These are phyloP conservation scores for Gamarada debralockiae DNA, from an alignment of 495 filamentous ascomycete genomes.

Conservation along the genomic window DNA sequence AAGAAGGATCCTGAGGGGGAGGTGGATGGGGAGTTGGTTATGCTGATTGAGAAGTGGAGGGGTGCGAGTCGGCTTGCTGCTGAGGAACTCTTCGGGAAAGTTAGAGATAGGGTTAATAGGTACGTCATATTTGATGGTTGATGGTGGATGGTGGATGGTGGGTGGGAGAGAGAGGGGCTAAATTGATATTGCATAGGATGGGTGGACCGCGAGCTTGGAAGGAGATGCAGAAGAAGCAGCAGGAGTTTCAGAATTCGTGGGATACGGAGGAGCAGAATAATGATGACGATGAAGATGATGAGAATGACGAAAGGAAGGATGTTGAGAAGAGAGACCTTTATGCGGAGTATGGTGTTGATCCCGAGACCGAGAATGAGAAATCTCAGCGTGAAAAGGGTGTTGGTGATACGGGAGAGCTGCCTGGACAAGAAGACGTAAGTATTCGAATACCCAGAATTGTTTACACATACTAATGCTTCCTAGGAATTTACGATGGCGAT, in stretches of 20 bases:
- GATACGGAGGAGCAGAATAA: slow-evolving; percentile 23
- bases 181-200: slow-evolving; percentile 27
- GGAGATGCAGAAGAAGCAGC: slow-evolving; percentile 38
- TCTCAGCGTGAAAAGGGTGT: slow-evolving; percentile 21
- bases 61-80: slow-evolving; percentile 38
- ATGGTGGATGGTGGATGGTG: neutral
- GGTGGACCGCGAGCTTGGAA: slow-evolving; percentile 46
- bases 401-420: slow-evolving; percentile 22
- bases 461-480: slow-evolving; percentile 17
- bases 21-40: slow-evolving; percentile 21
- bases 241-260: slow-evolving; percentile 29
- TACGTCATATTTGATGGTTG: slow-evolving; percentile 4
- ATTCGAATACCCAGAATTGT: neutral
- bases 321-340: slow-evolving; percentile 34
- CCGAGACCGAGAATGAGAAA: slow-evolving; percentile 24
- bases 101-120: slow-evolving; percentile 40
- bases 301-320: slow-evolving; percentile 26
- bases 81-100: slow-evolving; percentile 42
- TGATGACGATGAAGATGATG: slow-evolving; percentile 28
- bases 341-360: slow-evolving; percentile 25
- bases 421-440: slow-evolving; percentile 24
- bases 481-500: slow-evolving; percentile 67
- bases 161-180: neutral
- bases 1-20: slow-evolving; percentile 11
- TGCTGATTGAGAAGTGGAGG: slow-evolving; percentile 33